phyloP scores from a whole-genome alignment of 1,284 basidiomycete species.

The Quambalaria eucalypti region DNA sequence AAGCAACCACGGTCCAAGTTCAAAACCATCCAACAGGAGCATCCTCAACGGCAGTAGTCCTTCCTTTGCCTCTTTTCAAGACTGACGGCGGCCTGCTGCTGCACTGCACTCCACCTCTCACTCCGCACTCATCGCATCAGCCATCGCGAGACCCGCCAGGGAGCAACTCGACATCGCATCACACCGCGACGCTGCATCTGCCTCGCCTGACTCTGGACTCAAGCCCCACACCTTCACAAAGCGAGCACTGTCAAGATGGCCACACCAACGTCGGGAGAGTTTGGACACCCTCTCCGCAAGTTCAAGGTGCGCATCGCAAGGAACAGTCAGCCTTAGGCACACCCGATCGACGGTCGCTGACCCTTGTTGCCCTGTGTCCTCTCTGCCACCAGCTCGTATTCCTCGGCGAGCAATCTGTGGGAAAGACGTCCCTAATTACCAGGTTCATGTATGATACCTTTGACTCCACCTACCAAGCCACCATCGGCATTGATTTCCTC shows the following conservation, averaged over 20 bases:
- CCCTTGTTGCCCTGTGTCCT: neutral
- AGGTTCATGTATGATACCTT: conserved; percentile 92
- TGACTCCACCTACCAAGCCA: conserved; percentile 99
- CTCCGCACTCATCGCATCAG: no score
- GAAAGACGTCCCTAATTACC: conserved; percentile 85
- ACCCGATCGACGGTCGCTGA: neutral
- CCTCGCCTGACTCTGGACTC: neutral
- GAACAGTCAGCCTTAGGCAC: neutral
- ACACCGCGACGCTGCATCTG: no score
- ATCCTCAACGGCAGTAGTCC: no score
- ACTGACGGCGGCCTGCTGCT: no score
- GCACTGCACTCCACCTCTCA: no score
- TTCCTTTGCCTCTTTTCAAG: no score
- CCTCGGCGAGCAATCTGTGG: conserved; percentile 41
- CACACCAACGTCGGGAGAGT: conserved; percentile 30
- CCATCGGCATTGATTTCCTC: conserved; percentile 98
- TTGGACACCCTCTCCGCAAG: conserved; percentile 43
- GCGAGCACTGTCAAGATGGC: no score
- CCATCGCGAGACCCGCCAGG: no score
- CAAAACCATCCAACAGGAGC: no score
- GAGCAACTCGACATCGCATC: no score
- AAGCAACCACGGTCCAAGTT: no score
- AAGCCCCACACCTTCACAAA: neutral
- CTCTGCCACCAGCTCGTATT: conserved; percentile 32
- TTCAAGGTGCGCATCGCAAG: conserved; percentile 35